These are phyloP conservation scores for Ascocoryne sarcoides DNA, from an alignment of 2,329 filamentous ascomycete species.

Conservation along the genomic window DNA sequence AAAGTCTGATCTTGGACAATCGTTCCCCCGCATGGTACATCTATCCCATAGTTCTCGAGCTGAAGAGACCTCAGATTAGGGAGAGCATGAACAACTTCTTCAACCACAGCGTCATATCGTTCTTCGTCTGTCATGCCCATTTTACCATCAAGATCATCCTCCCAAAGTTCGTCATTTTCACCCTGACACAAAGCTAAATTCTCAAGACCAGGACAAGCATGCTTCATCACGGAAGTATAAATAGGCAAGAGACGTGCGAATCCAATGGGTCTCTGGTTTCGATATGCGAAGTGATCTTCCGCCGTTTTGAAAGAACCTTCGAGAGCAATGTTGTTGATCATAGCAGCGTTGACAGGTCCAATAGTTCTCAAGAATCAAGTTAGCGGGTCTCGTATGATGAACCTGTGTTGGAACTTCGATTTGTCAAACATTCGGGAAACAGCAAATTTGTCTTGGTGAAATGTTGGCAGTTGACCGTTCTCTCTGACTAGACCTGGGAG, in stretches of 20 bases:
- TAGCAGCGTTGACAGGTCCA: not conserved
- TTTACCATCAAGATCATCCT: not conserved
- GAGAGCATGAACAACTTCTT: not conserved
- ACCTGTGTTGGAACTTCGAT: not conserved
- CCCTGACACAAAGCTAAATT: not conserved
- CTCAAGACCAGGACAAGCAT: not conserved
- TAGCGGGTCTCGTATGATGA: not conserved
- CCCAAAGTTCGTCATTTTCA: not conserved
- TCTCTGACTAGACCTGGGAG: not conserved
- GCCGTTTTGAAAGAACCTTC: not conserved
- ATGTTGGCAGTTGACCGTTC: not conserved
- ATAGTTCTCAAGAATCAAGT: not conserved
- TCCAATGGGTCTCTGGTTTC: not conserved
- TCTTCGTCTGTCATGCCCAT: not conserved
- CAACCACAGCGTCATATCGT: not conserved
- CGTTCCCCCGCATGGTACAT: not conserved
- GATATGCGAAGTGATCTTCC: not conserved
- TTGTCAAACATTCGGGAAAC: constrained; percentile 2
- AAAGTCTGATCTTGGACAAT: not conserved
- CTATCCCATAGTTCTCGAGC: not conserved
- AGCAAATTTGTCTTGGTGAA: not conserved
- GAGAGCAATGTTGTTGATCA: not conserved
- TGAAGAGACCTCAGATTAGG: not conserved
- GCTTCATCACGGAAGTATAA: not conserved
- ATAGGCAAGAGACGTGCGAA: not conserved